phyloP scores from a whole-genome alignment of 352 stramenopile species.

The Hyphochytrium catenoides region DNA sequence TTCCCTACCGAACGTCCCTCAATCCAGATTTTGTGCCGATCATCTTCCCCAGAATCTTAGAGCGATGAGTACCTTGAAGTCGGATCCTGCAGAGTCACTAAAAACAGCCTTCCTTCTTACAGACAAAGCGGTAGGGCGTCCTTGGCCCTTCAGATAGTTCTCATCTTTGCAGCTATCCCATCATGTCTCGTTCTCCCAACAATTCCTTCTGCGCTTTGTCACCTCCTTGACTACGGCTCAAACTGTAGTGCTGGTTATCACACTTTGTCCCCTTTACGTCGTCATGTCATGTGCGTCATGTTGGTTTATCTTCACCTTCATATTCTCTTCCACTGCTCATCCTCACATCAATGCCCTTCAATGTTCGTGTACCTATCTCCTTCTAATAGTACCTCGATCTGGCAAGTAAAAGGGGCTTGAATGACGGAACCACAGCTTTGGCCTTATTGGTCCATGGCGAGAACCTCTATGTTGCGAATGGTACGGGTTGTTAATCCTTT shows the following conservation, averaged over 20 bases:
- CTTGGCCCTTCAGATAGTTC: background rate
- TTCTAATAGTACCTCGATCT: constrained; percentile 42
- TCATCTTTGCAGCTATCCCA: no score
- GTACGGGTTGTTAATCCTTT: constrained; percentile 2
- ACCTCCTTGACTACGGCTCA: constrained; percentile 4
- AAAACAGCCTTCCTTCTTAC: constrained; percentile 51
- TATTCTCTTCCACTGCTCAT: background rate
- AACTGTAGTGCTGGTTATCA: background rate
- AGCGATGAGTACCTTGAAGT: constrained; percentile 27
- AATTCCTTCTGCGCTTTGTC: no score
- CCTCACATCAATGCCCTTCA: constrained; percentile 1
- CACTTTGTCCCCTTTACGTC: constrained; percentile 6
- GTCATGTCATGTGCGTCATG: constrained; percentile 2
- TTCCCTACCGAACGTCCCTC: constrained; percentile 3
- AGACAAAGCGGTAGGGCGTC: constrained; percentile 26
- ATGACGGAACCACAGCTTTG: constrained; percentile 71
- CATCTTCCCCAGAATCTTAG: constrained; percentile 56
- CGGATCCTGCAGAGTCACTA: constrained; percentile 31
- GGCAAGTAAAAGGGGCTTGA: constrained; percentile 39
- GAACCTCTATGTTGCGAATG: constrained; percentile 61
- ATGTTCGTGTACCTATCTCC: background rate
- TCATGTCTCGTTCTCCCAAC: no score
- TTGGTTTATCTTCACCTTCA: background rate
- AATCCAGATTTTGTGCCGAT: constrained; percentile 40
- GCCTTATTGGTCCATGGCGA: constrained; percentile 40